phyloP scores from a whole-genome alignment of 805 yeast species.

The Saturnispora hagleri region DNA sequence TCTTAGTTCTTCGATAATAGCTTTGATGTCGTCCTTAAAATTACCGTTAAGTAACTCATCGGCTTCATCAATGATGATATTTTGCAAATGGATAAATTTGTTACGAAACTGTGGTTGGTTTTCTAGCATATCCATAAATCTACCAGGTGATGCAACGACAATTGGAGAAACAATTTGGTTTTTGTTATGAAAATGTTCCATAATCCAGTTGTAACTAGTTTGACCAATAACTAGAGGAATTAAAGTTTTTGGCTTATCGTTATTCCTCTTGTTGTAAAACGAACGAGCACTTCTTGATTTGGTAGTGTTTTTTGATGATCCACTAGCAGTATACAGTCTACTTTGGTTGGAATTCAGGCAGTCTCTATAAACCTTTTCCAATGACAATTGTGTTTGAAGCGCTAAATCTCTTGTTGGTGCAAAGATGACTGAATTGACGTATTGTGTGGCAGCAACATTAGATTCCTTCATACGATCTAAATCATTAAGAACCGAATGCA shows the following conservation, averaged over 20 bases:
- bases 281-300: slow-evolving; percentile 15
- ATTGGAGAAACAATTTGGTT: slow-evolving; percentile 40
- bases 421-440: slow-evolving; percentile 56
- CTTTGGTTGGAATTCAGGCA: slow-evolving; percentile 25
- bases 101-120: slow-evolving; percentile 35
- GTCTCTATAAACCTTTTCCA: slow-evolving; percentile 29
- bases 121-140: slow-evolving; percentile 54
- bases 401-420: slow-evolving; percentile 93
- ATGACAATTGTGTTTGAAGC: slow-evolving; percentile 63
- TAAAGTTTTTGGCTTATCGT: slow-evolving; percentile 2
- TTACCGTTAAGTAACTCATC: slow-evolving; percentile 80
- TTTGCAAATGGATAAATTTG: slow-evolving; percentile 45
- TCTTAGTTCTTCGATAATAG: slow-evolving; percentile 41
- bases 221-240: slow-evolving; percentile 43
- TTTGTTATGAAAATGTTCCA: slow-evolving; percentile 8
- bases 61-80: slow-evolving; percentile 83
- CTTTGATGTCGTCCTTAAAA: slow-evolving; percentile 56
- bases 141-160: slow-evolving; percentile 85
- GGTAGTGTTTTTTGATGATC: not conserved
- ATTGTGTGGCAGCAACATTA: slow-evolving; percentile 4
- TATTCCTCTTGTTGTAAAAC: not conserved
- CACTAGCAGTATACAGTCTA: not conserved
- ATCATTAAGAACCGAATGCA: slow-evolving; percentile 40
- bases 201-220: slow-evolving; percentile 12
- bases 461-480: slow-evolving; percentile 18